Percentiles rank a stretch among this genome's conserved stretches.
Evolutionary conservation across 2,329 filamentous ascomycete genomes (phyloP).

Genomic region (Elsinoe arachidis): DNA sequence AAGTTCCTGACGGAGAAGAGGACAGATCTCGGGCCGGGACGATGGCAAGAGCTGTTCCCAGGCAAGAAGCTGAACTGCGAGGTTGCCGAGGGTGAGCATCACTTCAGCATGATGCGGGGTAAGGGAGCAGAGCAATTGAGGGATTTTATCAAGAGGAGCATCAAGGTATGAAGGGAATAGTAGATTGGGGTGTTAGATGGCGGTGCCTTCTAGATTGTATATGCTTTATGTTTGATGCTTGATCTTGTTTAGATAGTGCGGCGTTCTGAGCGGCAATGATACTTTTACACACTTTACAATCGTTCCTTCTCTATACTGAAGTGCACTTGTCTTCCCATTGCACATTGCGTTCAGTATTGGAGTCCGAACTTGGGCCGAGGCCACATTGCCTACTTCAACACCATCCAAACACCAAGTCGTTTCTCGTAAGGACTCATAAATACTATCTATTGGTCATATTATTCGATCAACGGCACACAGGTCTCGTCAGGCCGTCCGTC

Average conservation of each 20-base stretch:
- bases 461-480: no score
- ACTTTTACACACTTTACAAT: neutral
- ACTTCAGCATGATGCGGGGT: slow-evolving; percentile 34
- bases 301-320: neutral
- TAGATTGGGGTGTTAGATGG: neutral
- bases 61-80: slow-evolving; percentile 29
- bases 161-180: neutral
- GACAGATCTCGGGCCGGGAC: slow-evolving; percentile 39
- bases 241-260: neutral
- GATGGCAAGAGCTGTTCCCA: slow-evolving; percentile 38
- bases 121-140: slow-evolving; percentile 15
- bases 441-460: no score
- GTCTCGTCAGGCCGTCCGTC: no score
- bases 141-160: slow-evolving; percentile 19
- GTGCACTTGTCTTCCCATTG: neutral
- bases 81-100: slow-evolving; percentile 29
- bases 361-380: no score
- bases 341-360: no score
- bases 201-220: slow-evolving; percentile 4
- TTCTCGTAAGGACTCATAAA: no score
- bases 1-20: slow-evolving; percentile 41
- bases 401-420: no score
- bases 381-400: no score
- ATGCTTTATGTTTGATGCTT: slow-evolving; percentile 4
- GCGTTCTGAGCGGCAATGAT: slow-evolving; percentile 9